These are phyloP conservation scores for Apiospora hydei DNA, from an alignment of 2,329 filamentous ascomycete genomes.

Conservation along the genomic window DNA sequence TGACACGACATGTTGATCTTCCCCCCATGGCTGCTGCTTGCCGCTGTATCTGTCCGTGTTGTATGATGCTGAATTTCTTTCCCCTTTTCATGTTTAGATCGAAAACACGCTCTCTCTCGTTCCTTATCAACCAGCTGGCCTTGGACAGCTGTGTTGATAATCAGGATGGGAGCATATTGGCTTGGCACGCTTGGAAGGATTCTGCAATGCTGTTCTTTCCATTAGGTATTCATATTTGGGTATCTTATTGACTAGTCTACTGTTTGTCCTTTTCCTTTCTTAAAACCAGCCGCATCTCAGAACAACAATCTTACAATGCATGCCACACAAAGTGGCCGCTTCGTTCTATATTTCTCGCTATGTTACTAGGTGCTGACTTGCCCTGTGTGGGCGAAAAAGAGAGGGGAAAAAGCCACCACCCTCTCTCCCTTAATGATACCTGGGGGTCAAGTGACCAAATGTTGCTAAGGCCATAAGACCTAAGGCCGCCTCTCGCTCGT, in stretches of 20 bases:
- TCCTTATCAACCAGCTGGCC: too few relatives aligned
- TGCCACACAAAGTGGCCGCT: neutral
- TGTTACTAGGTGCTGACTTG: neutral
- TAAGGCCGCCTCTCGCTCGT: neutral
- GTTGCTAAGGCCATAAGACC: neutral
- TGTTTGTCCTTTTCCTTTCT: neutral
- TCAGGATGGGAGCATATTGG: too few relatives aligned
- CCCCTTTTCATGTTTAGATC: too few relatives aligned
- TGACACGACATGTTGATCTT: neutral
- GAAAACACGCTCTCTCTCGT: too few relatives aligned
- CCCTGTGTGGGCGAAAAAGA: neutral
- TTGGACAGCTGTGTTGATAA: too few relatives aligned
- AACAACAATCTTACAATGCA: slow-evolving; percentile 4
- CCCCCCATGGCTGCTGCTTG: neutral
- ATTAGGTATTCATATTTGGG: slow-evolving; percentile 7
- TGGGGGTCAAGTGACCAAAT: neutral
- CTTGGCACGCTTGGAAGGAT: neutral
- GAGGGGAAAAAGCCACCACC: neutral
- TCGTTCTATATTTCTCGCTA: neutral
- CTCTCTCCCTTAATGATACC: neutral
- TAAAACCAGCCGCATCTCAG: neutral
- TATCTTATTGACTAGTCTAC: slow-evolving; percentile 19
- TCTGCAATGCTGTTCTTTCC: neutral
- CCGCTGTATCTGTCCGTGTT: neutral
- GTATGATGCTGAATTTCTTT: neutral